Evolutionary conservation across 768 basidiomycete genomes (phyloP).

Genomic region (Termitomyces sp.): DNA sequence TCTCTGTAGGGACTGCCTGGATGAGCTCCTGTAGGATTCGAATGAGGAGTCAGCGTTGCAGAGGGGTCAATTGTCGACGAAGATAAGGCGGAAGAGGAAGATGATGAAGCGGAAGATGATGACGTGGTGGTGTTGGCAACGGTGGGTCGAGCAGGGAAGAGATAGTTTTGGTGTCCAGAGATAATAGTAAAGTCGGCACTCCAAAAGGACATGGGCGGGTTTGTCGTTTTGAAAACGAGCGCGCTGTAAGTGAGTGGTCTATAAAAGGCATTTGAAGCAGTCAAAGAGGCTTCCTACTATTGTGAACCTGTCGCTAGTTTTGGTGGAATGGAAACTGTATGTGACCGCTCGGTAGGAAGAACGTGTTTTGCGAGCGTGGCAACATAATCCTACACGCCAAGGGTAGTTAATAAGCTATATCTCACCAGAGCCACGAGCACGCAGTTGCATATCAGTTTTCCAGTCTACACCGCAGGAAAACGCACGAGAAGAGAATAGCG

Average conservation of each 20-base stretch:
- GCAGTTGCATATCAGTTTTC: background rate
- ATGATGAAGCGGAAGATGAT: background rate
- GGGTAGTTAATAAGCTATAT: background rate
- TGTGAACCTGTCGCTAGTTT: slow-evolving; percentile 22
- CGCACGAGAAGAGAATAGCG: background rate
- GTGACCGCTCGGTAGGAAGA: slow-evolving; percentile 26
- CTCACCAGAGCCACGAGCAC: background rate
- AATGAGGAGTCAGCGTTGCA: background rate
- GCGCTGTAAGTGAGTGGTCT: slow-evolving; percentile 18
- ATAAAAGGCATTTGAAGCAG: background rate
- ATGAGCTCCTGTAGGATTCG: slow-evolving; percentile 13
- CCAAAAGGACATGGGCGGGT: slow-evolving; percentile 35
- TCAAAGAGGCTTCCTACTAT: slow-evolving; percentile 22
- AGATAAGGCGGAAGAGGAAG: background rate
- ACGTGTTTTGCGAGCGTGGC: slow-evolving; percentile 42
- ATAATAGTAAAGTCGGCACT: slow-evolving; percentile 49
- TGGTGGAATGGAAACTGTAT: slow-evolving; percentile 30
- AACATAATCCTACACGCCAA: slow-evolving; percentile 33
- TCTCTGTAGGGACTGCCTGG: slow-evolving; percentile 5
- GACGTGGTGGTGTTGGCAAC: slow-evolving; percentile 5
- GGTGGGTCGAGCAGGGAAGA: slow-evolving; percentile 19
- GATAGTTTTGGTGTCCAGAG: slow-evolving; percentile 10
- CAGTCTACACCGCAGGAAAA: background rate
- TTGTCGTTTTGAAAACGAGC: slow-evolving; percentile 28
- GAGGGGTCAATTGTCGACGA: slow-evolving; percentile 2